phyloP scores from a whole-genome alignment of 75 land plant genomes.

The Chamaecyparis obtusa region DNA sequence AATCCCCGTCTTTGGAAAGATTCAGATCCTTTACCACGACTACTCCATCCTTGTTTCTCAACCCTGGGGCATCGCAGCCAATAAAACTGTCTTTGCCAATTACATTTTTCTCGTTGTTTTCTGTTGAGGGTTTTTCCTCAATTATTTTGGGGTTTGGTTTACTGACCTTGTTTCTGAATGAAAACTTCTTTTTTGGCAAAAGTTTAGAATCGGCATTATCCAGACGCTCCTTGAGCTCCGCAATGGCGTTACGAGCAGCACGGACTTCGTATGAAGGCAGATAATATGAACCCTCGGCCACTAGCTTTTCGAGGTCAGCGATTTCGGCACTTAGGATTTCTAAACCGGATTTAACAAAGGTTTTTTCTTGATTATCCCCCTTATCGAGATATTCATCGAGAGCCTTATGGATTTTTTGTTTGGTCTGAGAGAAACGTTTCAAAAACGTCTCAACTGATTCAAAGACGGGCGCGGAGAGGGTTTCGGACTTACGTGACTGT shows the following conservation, averaged over 20 bases:
- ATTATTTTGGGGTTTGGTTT: constrained; percentile 9
- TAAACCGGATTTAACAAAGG: constrained; percentile 35
- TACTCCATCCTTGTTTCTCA: constrained; percentile 26
- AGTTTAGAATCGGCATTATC: constrained; percentile 36
- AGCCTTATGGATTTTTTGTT: constrained; percentile 34
- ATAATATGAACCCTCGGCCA: constrained; percentile 75
- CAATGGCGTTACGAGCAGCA: constrained; percentile 53
- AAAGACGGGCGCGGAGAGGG: constrained; percentile 20
- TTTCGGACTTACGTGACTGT: constrained; percentile 23
- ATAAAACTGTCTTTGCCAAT: constrained; percentile 2
- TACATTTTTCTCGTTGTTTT: not conserved
- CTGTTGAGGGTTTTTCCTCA: not conserved
- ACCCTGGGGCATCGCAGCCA: constrained; percentile 21
- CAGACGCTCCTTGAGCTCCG: constrained; percentile 53
- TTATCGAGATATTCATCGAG: constrained; percentile 16
- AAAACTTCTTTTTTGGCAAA: constrained; percentile 80
- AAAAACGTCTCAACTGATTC: constrained; percentile 62
- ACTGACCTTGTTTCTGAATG: constrained; percentile 58
- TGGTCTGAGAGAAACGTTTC: constrained; percentile 39
- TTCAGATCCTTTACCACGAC: constrained; percentile 45
- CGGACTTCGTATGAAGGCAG: constrained; percentile 81
- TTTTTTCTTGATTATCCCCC: not conserved
- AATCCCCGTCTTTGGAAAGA: constrained; percentile 39
- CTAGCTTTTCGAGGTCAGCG: constrained; percentile 54
- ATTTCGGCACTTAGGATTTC: constrained; percentile 40